Evolutionary conservation across 495 filamentous ascomycete genomes (phyloP).

Genomic region (Terfezia claveryi): DNA sequence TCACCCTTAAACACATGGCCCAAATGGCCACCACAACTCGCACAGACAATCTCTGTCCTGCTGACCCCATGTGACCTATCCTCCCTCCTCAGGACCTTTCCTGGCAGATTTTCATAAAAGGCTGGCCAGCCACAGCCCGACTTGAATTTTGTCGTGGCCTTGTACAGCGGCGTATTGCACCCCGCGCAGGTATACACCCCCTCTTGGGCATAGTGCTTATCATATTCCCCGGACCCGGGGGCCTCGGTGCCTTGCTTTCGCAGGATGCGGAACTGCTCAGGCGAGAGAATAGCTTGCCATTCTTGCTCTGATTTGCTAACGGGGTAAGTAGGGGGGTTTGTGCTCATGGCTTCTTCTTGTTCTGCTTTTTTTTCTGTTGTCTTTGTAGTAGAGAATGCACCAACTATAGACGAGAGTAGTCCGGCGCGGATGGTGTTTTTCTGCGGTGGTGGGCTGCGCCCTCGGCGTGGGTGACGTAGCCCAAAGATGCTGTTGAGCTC

Average conservation of each 20-base stretch:
- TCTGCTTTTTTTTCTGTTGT: too few species aligned
- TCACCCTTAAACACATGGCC: constrained; percentile 98
- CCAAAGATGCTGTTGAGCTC: too few species aligned
- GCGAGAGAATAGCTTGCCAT: constrained; percentile 67
- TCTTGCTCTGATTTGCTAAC: constrained; percentile 58
- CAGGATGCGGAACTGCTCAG: constrained; percentile 81
- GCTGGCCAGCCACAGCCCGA: constrained; percentile 95
- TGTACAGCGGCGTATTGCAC: constrained; percentile 75
- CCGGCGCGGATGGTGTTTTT: too few species aligned
- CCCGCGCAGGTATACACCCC: constrained; percentile 73
- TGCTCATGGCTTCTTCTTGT: too few species aligned
- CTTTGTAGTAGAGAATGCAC: too few species aligned
- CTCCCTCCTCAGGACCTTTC: constrained; percentile 59
- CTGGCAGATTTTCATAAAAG: constrained; percentile 83
- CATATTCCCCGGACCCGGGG: constrained; percentile 56
- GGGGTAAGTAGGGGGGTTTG: constrained; percentile 28
- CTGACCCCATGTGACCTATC: constrained; percentile 63
- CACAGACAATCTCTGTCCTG: constrained; percentile 80
- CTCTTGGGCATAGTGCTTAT: constrained; percentile 52
- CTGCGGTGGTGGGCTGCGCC: too few species aligned
- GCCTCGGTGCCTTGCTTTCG: constrained; percentile 79
- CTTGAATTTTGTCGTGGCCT: constrained; percentile 77
- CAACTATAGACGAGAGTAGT: too few species aligned
- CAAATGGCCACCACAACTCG: constrained; percentile 82
- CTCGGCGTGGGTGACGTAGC: too few species aligned